Base-by-base conservation (phyloP, 108 stramenopile genomes). In the Nitzschia palea region DNA sequence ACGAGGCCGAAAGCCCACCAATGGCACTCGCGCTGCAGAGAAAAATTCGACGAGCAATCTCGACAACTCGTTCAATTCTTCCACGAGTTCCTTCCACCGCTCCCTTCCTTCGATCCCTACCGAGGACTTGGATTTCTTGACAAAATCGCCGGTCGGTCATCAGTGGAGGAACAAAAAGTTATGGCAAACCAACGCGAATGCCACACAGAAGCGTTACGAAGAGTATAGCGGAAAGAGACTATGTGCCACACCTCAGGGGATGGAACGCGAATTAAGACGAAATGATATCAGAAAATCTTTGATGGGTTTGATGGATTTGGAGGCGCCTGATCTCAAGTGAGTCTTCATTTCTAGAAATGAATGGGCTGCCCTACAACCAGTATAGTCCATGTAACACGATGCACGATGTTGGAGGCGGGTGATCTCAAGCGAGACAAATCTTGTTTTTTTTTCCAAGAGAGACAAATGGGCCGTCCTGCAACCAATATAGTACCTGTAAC, bases 241-340 rank as follows among this genome's bases (percentile, higher is more conserved):
- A 26, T 5, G 25, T 5, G 31, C 54, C 4, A 55, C 30, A 12
- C 54, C 30, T 3, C 54, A 55, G 30, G 31, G 31, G 3, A 32
- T 55, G 54, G 54, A 55, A 55, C 54, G 54, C 2, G 54, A 55
- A 32, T 55, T 55, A 55, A 23, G 54, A 55, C 22, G 31, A 55
- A 29, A 32, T 5, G 54, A 55, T 32, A 55, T 55, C 30, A 23
- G 31, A 3, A 29, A 55, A 29, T 9, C 54, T 14, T 55, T 55
- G 54, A 29, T 55, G 31, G 47, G 17, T 20, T 8, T 20, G 18
- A 48, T 48, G 47, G 47, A 18, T 48, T 20, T 48, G 47, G 47
- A 20, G 4, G n/a, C 22, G 18, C 47, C 47, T 20, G 47, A 48
- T 48, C 47, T 48, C n/a, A n/a, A n/a, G n/a, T n/a, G 40, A 42